Evolutionary conservation across 2,329 filamentous ascomycete species (phyloP).

Genomic region (Ascochyta clinopodiicola): DNA sequence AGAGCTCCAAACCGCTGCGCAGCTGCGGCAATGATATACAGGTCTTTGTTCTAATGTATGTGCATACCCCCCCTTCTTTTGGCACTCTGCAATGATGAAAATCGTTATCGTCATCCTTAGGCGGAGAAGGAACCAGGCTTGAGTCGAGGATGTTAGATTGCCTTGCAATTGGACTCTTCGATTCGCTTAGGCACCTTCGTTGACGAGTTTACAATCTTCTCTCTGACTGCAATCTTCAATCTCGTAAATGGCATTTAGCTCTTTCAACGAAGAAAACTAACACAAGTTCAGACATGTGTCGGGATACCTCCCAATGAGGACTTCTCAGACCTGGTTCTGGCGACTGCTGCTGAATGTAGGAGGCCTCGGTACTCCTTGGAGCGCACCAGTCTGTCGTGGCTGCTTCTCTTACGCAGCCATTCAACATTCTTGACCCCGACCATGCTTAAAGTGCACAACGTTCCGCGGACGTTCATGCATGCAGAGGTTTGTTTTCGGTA

Average conservation of each 20-base stretch:
- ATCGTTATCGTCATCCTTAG: slow-evolving; percentile 97
- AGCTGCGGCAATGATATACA: not conserved
- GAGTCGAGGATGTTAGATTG: slow-evolving; percentile 30
- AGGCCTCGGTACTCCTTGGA: too few relatives aligned
- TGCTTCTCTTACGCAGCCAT: too few relatives aligned
- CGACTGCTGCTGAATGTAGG: too few relatives aligned
- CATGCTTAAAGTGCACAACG: too few relatives aligned
- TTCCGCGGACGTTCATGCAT: too few relatives aligned
- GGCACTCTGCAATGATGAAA: slow-evolving; percentile 74
- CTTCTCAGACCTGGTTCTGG: too few relatives aligned
- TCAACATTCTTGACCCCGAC: too few relatives aligned
- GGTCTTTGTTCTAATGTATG: not conserved
- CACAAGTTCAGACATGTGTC: not conserved
- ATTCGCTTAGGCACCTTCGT: slow-evolving; percentile 31
- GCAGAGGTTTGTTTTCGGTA: not conserved
- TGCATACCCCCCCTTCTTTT: slow-evolving; percentile 17
- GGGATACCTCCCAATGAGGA: too few relatives aligned
- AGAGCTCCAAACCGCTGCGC: not conserved
- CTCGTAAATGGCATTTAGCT: not conserved
- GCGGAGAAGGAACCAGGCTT: slow-evolving; percentile 60
- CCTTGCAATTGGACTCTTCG: slow-evolving; percentile 27
- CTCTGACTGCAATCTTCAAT: slow-evolving; percentile 35
- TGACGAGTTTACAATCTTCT: slow-evolving; percentile 48
- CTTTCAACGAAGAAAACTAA: not conserved
- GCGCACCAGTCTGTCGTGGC: too few relatives aligned